These are phyloP conservation scores for Xylariaceae sp. DNA, from an alignment of 2,329 filamentous ascomycete species.

Conservation along the genomic window DNA sequence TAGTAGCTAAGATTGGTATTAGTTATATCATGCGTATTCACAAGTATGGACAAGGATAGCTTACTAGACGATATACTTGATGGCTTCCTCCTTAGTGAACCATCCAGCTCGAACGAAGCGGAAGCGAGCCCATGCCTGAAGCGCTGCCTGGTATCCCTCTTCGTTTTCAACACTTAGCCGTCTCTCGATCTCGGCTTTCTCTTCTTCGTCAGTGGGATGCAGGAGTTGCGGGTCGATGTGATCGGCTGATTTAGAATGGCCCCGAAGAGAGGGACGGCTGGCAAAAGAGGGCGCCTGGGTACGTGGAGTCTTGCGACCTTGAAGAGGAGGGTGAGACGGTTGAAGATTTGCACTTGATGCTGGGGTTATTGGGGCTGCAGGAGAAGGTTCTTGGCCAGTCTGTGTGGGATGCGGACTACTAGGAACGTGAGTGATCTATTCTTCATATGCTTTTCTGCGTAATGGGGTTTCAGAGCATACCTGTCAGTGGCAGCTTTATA, in stretches of 20 bases:
- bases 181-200: constrained; percentile 39
- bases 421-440: constrained; percentile 22
- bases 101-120: constrained; percentile 94
- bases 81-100: constrained; percentile 91
- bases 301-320: constrained; percentile 21
- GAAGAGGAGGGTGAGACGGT: constrained; percentile 21
- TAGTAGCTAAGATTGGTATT: constrained; percentile 66
- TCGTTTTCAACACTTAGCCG: constrained; percentile 44
- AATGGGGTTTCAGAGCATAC: constrained; percentile 32
- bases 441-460: too few relatives aligned
- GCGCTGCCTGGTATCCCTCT: constrained; percentile 61
- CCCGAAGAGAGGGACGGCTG: constrained; percentile 20
- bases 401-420: constrained; percentile 28
- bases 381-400: constrained; percentile 21
- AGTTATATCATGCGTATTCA: constrained; percentile 3
- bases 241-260: constrained; percentile 26
- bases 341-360: constrained; percentile 23
- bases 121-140: constrained; percentile 86
- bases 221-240: constrained; percentile 32
- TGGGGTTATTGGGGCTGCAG: constrained; percentile 22
- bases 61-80: constrained; percentile 90
- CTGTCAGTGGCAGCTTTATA: constrained; percentile 78
- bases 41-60: constrained; percentile 25
- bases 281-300: constrained; percentile 19
- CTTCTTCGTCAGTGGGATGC: constrained; percentile 20